Base-by-base conservation (phyloP, 179 eudicot genomes). In the Nepenthes alata region DNA sequence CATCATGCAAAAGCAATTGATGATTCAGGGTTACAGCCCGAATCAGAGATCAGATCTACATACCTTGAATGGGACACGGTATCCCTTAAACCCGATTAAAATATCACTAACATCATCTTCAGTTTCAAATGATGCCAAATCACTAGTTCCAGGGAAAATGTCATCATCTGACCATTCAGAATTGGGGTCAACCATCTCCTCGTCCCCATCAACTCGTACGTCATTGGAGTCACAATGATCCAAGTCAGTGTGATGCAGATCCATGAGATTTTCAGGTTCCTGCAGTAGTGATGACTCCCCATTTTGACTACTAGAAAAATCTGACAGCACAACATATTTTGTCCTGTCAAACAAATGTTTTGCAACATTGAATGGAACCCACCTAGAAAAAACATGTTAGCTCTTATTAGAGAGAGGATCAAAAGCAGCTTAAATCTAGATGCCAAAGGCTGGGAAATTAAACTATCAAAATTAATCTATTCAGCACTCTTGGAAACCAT, bases 301-400 rank as follows among this genome's bases (percentile, higher is more conserved):
- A 59, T 71, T 68, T 67, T 73, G 76, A 64, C 61, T 39, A 56
- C 67, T 60, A 68, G 66, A 58, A 56, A 58, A 67, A 70, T 94
- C 96, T 64, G 99, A 94, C 64, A 94, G 64, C 6, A 82, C 78
- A 8, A 78, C 89, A 75, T 90, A 90, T 35, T 67, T 66, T 61
- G 70, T 80, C 68, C 67, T 74, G 70, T 94, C 99, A 60, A 90
- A 96, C 76, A 81, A 58, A 1, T 83, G 87, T 72, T 79, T 85
- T 34, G 83, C 91, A 51, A 75, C 62, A 68, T 81, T 79, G 63
- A 73, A 87, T 34, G 74, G 73, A 56, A 90, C 81, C 99, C 99
- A 94, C 86, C 99, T 94, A 70, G 47, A 62, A 15, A 70, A 37
- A 61, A 51, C 68, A 63, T 34, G 60, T 25, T 56, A 66, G 61